Base-by-base conservation (phyloP, 1,284 basidiomycete genomes). In the Cutaneotrichosporon sp. region DNA sequence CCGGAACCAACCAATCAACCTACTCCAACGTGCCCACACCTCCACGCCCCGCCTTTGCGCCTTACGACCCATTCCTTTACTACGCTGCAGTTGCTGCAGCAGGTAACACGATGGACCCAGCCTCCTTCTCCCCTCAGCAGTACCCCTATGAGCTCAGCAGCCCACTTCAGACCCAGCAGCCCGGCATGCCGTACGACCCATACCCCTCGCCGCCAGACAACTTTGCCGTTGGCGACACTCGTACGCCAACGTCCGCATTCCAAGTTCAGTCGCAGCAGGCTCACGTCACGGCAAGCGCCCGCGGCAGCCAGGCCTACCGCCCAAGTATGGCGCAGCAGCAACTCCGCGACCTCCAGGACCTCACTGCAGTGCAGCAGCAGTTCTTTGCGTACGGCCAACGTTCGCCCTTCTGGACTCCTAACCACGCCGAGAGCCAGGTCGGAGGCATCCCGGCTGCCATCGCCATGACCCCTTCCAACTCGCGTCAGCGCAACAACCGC, bases 121-220 rank as follows among this genome's bases (percentile, higher is more conserved):
- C 51, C 37, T 25, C 47, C 10, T 41, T 49, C 42, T 22, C 42
- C 19, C 49, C 26, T 12, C 48, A 49, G 11, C 44, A 32, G 19
- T 51, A 32, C 29, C 33, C 53, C 3, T 52, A 46, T 33, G 54
- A 52, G 37, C 44, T 43, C 35, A 24, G 31, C 17, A 54, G 41
- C 3, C 55, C 53, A 8, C 31, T 59, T 8, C 57, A 55, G 48
- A 33, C 50, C 1, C 35, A 51, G 38, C 16, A 39, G 24, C 24
- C 49, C 3, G 46, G 26, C 9, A 35, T 39, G 31, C n/a, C 47
- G n/a, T 51, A 38, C 33, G 51, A 55, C 39, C 48, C 57, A 3
- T 59, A 55, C 37, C 53, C 53, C 34, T 34, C 47, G 17, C 44
- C 46, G n/a, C 37, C 46, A 3, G 52, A 54, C 24, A 33, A n/a